Evolutionary conservation across 2,329 filamentous ascomycete species (phyloP).

Genomic region (Didymella exigua): DNA sequence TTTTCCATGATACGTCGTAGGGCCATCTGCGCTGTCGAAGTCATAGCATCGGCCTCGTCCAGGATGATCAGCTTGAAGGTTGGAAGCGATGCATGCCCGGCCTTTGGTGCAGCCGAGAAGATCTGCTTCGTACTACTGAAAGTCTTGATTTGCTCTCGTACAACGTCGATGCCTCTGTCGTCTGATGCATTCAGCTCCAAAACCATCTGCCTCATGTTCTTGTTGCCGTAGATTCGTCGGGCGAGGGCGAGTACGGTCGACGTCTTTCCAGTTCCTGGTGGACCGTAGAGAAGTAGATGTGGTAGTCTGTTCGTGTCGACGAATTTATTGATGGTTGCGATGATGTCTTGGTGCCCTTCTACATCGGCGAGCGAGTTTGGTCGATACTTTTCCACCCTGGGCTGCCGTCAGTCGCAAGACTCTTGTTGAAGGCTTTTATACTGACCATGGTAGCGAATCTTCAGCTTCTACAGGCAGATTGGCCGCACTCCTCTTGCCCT

Average conservation of each 20-base stretch:
- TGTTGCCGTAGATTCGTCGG: constrained; percentile 85
- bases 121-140: constrained; percentile 99
- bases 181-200: constrained; percentile 97
- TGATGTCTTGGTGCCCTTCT: constrained; percentile 94
- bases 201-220: constrained; percentile 98
- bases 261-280: constrained; percentile 95
- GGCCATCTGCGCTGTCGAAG: constrained; percentile 97
- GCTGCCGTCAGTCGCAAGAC: constrained; percentile 1
- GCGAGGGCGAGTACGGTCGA: constrained; percentile 94
- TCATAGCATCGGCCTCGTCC: constrained; percentile 99
- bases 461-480: constrained; percentile 93
- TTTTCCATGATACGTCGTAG: constrained; percentile 97
- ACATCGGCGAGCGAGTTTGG: constrained; percentile 89
- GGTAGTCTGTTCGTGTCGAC: constrained; percentile 92
- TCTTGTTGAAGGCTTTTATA: not conserved
- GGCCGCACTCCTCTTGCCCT: constrained; percentile 90
- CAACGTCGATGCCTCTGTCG: constrained; percentile 96
- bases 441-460: constrained; percentile 89
- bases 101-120: constrained; percentile 68
- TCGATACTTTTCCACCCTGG: constrained; percentile 94
- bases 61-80: constrained; percentile 95
- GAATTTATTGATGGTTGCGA: constrained; percentile 97
- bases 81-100: constrained; percentile 62
- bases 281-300: constrained; percentile 94
- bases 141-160: constrained; percentile 96